Base-by-base conservation (phyloP, 257 asterid genomes). In the Solanum peruvianum region DNA sequence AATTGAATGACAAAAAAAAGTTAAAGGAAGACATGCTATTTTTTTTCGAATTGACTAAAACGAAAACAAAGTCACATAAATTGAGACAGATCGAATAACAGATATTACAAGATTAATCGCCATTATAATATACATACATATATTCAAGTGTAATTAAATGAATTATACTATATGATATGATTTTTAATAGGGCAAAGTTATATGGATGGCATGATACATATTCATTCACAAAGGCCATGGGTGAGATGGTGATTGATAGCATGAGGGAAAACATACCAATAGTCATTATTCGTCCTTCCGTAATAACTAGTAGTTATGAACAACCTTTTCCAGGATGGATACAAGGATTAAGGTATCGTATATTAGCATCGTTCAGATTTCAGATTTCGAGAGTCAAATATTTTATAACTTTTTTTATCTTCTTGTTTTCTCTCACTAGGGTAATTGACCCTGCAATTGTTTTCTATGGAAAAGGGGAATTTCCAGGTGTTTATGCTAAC, bases 211-310 rank as follows among this genome's bases (percentile, higher is more conserved):
- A 86, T 11, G 90, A 88, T 62, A 71, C 25, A 71, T 71, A 71
- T 71, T 71, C 78, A 18, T 71, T 33, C 78, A 33, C 78, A 33
- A 33, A 71, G 45, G 78, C 78, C 78, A 71, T 71, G 0, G 78
- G 78, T 16, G 78, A 71, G 20, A 71, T 93, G 94, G 58, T 83
- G 16, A 66, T 93, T 16, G 69, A 91, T 83, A 93, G 88, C 86
- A 88, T 88, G 1, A 86, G 90, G 87, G 94, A 89, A 31, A 90
- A 91, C 1, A 71, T 88, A n/a, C 96, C 96, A 0, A 15, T 92
- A 18, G 90, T 93, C 13, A 72, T 93, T 29, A 86, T 93, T 25
- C 75, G 94, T 77, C 94, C 96, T 7, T 47, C 90, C 47, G 88
- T 78, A 16, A 88, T 93, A 18, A 94, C 92, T 29, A 90, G 88